Evolutionary conservation across 148 eudicot genomes (phyloP).

Genomic region (Fagopyrum esculentum): DNA sequence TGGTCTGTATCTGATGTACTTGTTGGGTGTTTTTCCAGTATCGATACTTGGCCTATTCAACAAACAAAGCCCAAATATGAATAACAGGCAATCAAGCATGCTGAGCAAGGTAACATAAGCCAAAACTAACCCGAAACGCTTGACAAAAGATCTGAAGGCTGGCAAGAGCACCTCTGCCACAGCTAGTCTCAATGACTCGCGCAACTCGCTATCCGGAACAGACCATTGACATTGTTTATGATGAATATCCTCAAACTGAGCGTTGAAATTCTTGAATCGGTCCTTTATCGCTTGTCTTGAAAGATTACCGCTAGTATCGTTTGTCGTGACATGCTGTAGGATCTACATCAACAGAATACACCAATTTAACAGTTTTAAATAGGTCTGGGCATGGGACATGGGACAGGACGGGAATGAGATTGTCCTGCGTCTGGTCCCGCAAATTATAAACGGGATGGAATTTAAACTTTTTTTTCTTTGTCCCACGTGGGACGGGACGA

Average conservation of each 20-base stretch:
- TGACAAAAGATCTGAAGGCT: slow-evolving; percentile 65
- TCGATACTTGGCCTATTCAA: slow-evolving; percentile 60
- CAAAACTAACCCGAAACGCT: slow-evolving; percentile 57
- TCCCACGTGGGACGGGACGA: too few relatives aligned
- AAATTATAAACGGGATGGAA: too few relatives aligned
- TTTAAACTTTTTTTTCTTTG: too few relatives aligned
- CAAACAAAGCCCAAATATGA: background rate
- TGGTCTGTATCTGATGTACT: slow-evolving; percentile 70
- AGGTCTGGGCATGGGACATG: too few relatives aligned
- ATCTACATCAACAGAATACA: slow-evolving; percentile 39
- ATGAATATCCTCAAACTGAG: slow-evolving; percentile 84
- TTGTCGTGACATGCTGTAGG: slow-evolving; percentile 61
- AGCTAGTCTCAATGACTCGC: slow-evolving; percentile 88
- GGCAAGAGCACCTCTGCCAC: slow-evolving; percentile 97
- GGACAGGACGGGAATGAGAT: too few relatives aligned
- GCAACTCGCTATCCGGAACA: slow-evolving; percentile 90
- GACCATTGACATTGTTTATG: slow-evolving; percentile 97
- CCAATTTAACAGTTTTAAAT: background rate
- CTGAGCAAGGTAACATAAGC: background rate
- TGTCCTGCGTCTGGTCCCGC: too few relatives aligned
- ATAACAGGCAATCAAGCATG: background rate
- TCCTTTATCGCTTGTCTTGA: slow-evolving; percentile 77
- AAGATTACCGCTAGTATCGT: slow-evolving; percentile 24
- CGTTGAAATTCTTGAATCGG: slow-evolving; percentile 77
- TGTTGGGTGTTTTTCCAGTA: slow-evolving; percentile 79